These are phyloP conservation scores for Withania somnifera DNA, from an alignment of 305 asterid genomes.

Conservation along the genomic window DNA sequence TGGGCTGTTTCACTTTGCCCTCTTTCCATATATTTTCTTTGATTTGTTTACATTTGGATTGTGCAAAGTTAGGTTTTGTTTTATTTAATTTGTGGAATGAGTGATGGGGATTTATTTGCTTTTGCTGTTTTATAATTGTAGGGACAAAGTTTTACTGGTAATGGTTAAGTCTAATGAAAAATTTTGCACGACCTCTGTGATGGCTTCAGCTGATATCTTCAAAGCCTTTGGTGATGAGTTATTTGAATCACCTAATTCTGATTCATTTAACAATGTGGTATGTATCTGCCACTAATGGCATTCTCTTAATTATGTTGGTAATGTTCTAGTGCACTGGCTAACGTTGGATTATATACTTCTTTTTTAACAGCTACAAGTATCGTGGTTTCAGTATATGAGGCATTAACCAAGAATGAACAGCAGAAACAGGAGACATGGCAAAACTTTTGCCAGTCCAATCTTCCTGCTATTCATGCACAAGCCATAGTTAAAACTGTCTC, in stretches of 20 bases:
- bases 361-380: slow-evolving; percentile 60
- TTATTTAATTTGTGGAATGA: not conserved
- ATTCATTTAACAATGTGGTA: slow-evolving; percentile 63
- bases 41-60: not conserved
- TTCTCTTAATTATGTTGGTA: not conserved
- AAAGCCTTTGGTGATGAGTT: slow-evolving; percentile 56
- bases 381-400: slow-evolving; percentile 35
- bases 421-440: slow-evolving; percentile 70
- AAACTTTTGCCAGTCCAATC: slow-evolving; percentile 70
- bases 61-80: not conserved
- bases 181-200: slow-evolving; percentile 78
- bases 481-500: slow-evolving; percentile 62
- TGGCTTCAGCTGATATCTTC: slow-evolving; percentile 88
- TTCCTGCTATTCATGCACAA: slow-evolving; percentile 68
- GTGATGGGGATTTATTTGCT: not conserved
- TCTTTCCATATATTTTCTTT: slow-evolving; percentile 14
- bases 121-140: slow-evolving; percentile 1
- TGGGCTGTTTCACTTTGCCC: slow-evolving; percentile 49
- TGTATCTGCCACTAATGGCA: not conserved
- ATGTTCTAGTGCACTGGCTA: not conserved
- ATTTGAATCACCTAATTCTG: slow-evolving; percentile 39
- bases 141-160: slow-evolving; percentile 54
- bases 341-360: not conserved
- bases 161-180: slow-evolving; percentile 78
- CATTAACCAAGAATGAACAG: slow-evolving; percentile 43